A percentile compares a stretch with the other conserved stretches of the same genome.
Conservation (phyloP, 108 stramenopile species). For the Chaetoceros tenuissimus region DNA sequence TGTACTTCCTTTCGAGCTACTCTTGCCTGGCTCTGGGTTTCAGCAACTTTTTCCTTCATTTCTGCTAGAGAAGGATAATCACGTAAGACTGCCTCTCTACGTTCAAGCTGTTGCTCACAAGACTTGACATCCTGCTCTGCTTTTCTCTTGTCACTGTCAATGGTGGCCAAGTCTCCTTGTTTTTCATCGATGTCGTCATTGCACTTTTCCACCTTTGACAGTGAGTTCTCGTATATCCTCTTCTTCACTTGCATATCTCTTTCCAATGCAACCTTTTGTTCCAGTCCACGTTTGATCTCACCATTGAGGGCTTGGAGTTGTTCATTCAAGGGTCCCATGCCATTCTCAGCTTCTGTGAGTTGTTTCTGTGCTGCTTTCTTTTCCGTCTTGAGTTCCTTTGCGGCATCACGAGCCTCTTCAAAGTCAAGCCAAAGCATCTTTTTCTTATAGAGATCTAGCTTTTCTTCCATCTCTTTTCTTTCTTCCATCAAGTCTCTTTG, state of each 20-base stretch:
- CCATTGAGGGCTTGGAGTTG: constrained; percentile 17
- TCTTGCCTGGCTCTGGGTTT: constrained; percentile 17
- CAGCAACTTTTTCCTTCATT: constrained; percentile 17
- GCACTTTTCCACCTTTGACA: constrained; percentile 36
- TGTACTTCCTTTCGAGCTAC: too few relatives aligned
- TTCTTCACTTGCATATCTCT: constrained; percentile 25
- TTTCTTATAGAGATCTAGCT: constrained; percentile 48
- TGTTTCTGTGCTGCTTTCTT: constrained; percentile 32
- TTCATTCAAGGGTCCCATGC: constrained; percentile 40
- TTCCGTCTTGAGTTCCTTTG: constrained; percentile 34
- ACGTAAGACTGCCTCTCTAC: constrained; percentile 16
- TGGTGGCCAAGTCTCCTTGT: constrained; percentile 17
- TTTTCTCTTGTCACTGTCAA: constrained; percentile 37
- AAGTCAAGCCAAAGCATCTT: constrained; percentile 63
- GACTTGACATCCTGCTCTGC: constrained; percentile 28
- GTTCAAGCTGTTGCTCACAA: constrained; percentile 24
- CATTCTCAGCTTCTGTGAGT: constrained; percentile 23
- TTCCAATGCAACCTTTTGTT: constrained; percentile 20
- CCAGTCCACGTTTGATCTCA: constrained; percentile 13
- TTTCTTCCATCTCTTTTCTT: constrained; percentile 32
- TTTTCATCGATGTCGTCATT: constrained; percentile 49
- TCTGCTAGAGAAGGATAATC: constrained; percentile 39
- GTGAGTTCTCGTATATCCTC: constrained; percentile 35
- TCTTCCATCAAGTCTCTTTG: constrained; percentile 64
- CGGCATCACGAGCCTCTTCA: constrained; percentile 29